Evolutionary conservation across 2,329 filamentous ascomycete genomes (phyloP).

Genomic region (Phaeomoniella chlamydospora): DNA sequence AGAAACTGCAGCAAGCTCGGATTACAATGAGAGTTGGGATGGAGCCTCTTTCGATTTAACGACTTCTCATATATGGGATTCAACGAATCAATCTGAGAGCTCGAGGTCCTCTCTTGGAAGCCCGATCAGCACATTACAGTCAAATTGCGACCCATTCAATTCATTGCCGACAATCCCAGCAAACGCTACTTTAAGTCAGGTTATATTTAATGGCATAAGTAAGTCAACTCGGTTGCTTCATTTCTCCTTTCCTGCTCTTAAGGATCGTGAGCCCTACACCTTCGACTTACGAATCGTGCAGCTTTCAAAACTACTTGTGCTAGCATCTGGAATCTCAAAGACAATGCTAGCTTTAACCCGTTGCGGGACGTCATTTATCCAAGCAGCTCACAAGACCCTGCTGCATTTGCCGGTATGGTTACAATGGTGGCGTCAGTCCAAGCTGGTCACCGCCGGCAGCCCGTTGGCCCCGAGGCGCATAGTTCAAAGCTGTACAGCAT

Average conservation of each 20-base stretch:
- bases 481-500: not conserved
- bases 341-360: not conserved
- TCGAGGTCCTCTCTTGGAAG: not conserved
- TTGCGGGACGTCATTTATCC: not conserved
- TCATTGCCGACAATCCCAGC: not conserved
- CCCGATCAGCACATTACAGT: not conserved
- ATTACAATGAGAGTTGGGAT: too few relatives aligned
- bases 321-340: not conserved
- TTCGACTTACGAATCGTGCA: too few relatives aligned
- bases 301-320: not conserved
- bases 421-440: not conserved
- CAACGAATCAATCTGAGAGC: not conserved
- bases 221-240: not conserved
- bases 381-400: not conserved
- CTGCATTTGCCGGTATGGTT: not conserved
- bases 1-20: too few relatives aligned
- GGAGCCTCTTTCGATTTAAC: too few relatives aligned
- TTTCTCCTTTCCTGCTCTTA: too few relatives aligned
- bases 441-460: not conserved
- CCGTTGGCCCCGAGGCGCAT: not conserved
- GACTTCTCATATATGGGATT: too few relatives aligned
- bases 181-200: not conserved
- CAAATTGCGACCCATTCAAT: not conserved
- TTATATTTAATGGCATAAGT: not conserved
- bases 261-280: too few relatives aligned